Base-by-base conservation (phyloP, 176 grass and related monocot genomes). In the Phoenix roebelenii region DNA sequence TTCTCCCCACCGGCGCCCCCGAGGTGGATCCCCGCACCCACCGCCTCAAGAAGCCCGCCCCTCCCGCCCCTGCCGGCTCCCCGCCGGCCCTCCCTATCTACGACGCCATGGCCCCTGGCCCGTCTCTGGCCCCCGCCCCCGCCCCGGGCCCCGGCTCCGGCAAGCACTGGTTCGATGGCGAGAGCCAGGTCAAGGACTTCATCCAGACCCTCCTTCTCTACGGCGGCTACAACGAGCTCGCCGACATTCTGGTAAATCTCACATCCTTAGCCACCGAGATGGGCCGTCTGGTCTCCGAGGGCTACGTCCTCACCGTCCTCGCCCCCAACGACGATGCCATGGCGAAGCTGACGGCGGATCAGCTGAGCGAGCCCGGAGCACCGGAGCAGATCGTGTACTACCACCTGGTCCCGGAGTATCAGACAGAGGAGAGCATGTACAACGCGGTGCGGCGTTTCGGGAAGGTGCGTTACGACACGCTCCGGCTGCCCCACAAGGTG, bases 361-460 rank as follows among this genome's bases (percentile, higher is more conserved):
- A 85, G 55, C 78, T 85, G 26, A 82, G 72, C 48, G 81, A 88
- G 55, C 85, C 89, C 0, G 89, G 89, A 0, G 83, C 89, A 1
- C 85, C 81, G 3, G 85, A 95, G 75, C 73, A 88, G 71, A 89
- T 95, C 30, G 67, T 95, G 44, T 89, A 89, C 76, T 95, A 82
- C 81, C 85, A 95, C 72, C 74, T 95, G 64, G 50, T 95, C n/a
- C 85, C 85, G 1, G 89, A 89, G 78, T 89, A 89, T 57, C 89
- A 95, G 68, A 95, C 85, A 14, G 89, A 88, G 72, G 89, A 95
- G 72, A 89, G 78, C 78, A 85, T 95, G 85, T 95, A 88, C 85
- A 88, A 89, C 72, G 81, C 78, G 1, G 85, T 95, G 1, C 55
- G 85, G 3, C 18, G 89, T 16, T 95, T 89, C 72, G 85, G 89